Base-by-base conservation (phyloP, 306 rosid species). In the Vigna reflexopilosa region DNA sequence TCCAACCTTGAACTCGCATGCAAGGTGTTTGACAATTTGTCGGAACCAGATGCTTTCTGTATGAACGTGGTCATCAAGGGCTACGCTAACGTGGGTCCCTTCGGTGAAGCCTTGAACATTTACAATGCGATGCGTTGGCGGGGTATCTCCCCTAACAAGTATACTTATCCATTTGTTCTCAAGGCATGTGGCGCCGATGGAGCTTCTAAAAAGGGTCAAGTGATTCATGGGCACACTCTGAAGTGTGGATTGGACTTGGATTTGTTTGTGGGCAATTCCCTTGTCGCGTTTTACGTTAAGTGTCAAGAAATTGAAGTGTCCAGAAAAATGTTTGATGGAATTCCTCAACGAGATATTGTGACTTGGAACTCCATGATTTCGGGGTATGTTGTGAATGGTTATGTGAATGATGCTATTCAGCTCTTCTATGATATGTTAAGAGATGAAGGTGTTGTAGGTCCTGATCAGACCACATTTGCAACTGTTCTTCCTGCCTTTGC, bases 301-400 rank as follows among this genome's bases (percentile, higher is more conserved):
- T 91, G 88, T 76, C 45, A 68, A 54, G 89, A 88, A 44, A 45
- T 90, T 81, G 86, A 76, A 55, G 68, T 59, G 13, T 82, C 95
- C 4, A 83, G 90, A 7, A 86, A 67, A 65, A 83, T 90, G 83
- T 93, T 91, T 7, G 87, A 88, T 66, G 89, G 82, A 70, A 82
- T 93, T 70, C 79, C 70, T 82, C 40, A 7, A 0, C 87, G 75
- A 73, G 97, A 90, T 40, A 24, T 77, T 82, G 86, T 93, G 42
- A 86, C 91, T 76, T 91, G 97, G 98, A 93, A 91, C 82, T 89
- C 97, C 13, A 84, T 93, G 81, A 89, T 93, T 77, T 79, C 92
- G 15, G 97, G 95, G 64, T 89, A 86, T 68, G 30, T 80, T 13
- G n/a, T 67, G 4, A 91, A 88, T 80, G 93, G 90, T 2, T 76